Conservation (phyloP, 2,329 filamentous ascomycete species). For the Hyphodiscus sp. region DNA sequence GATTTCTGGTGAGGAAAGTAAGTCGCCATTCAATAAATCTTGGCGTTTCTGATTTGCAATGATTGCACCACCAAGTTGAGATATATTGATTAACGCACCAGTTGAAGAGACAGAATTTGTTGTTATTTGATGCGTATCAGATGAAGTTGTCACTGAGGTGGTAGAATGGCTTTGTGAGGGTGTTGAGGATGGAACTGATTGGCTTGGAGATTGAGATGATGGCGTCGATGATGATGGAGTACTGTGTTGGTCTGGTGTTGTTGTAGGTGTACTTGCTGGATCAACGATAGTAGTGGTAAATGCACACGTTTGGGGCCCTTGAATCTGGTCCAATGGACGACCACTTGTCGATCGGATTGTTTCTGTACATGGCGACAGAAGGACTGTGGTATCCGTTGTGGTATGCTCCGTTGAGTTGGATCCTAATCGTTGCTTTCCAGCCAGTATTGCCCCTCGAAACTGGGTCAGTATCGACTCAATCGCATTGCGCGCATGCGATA, state of each 20-base stretch:
- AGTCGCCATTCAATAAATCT: too few relatives aligned
- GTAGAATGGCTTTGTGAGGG: background rate
- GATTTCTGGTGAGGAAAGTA: too few relatives aligned
- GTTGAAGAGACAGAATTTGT: background rate
- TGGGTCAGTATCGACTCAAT: background rate
- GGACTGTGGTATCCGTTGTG: conserved; percentile 1
- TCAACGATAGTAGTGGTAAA: conserved; percentile 1
- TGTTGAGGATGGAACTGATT: background rate
- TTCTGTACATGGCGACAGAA: conserved; percentile 8
- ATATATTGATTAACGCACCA: background rate
- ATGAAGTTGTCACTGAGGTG: background rate
- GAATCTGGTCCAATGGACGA: background rate
- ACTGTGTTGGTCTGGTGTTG: background rate
- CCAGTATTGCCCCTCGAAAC: background rate
- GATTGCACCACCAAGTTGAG: too few relatives aligned
- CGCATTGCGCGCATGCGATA: background rate
- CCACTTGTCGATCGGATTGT: conserved; percentile 8
- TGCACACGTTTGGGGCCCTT: background rate
- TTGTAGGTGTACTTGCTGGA: background rate
- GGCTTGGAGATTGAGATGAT: background rate
- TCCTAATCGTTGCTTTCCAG: background rate
- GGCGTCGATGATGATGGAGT: background rate
- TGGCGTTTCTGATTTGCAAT: too few relatives aligned
- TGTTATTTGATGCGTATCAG: background rate
- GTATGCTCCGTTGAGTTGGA: conserved; percentile 1